Base-by-base conservation (phyloP, 2,329 filamentous ascomycete species). In the Emmonsiellopsis sp. region DNA sequence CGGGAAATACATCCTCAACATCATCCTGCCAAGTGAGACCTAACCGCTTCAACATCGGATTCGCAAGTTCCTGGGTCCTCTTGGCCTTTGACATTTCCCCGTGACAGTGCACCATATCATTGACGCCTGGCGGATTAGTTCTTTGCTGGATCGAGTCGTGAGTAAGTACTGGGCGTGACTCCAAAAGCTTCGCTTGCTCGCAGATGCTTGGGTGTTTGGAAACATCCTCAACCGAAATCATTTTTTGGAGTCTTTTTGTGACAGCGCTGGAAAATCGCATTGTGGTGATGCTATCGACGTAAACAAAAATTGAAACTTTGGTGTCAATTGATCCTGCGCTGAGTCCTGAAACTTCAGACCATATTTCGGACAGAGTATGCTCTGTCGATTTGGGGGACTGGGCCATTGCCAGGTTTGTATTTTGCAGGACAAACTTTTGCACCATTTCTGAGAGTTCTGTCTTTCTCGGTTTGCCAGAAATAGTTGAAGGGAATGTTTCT, bases 261-360 rank as follows among this genome's bases (percentile, higher is more conserved):
- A 58, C 51, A 41, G 47, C 48, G 26, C 52, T 44, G n/a, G 46
- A 44, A 15, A 58, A 52, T 41, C 54, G 49, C 54, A 58, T 58
- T 16, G 55, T 49, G 3, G 56, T 56, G 48, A 55, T 53, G 37
- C 52, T 57, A 32, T 58, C 56, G 11, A 52, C 55, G 26, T 57
- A n/a, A 7, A 44, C 52, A 15, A 47, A 43, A 7, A 57, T 41
- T 30, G 37, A 35, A 34, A 52, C 16, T 20, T 50, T 40, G 32
- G 40, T 32, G 35, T 50, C 26, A 52, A 43, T 49, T 46, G 26
- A 38, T 54, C 53, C 42, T 30, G n/a, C 15, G 40, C 37, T 37
- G 5, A 55, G 13, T 7, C 52, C 48, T n/a, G 44, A n/a, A 9
- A 55, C 30, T 42, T 35, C 41, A 20, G 56, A 52, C 52, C 54